Evolutionary conservation across 139 green algal species (phyloP), one percentile per base, ranked within the genome.

Genomic region (Desmodesmus armatus): DNA sequence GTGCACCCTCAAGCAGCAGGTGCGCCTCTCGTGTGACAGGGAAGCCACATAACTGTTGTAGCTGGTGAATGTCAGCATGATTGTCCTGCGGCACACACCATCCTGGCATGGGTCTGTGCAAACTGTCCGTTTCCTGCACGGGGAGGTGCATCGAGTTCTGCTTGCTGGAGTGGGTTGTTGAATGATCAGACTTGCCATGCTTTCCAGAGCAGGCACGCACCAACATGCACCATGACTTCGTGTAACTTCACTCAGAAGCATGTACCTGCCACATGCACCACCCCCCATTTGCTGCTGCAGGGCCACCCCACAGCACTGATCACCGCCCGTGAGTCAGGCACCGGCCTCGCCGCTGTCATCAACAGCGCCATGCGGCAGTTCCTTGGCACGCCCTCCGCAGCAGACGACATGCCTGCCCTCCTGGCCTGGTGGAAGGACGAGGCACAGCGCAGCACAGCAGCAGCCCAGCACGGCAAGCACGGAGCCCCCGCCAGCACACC

Each of bases 371-470:
- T 86, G 35, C 67, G 80, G 1, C 72, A 62, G n/a, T 72, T 74
- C 37, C n/a, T 86, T 2, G 29, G 41, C 25, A 47, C 31, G n/a
- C 51, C 80, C 25, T 62, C 69, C 39, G n/a, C 80, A 47, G 80
- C 69, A 43, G 80, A 80, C 21, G 80, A 86, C 67, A 47, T 80
- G 53, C 43, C 80, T 47, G 80, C 80, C 5, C 69, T 86, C 19
- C 47, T 63, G 6, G 67, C 80, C 33, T 86, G 80, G 80, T 86
- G 80, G 80, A 13, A 44, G 13, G 80, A 86, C 39, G 65, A 72
- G 31, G 17, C 2, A 13, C 40, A 47, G 80, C 47, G 55, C 11
- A 29, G 29, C 41, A 31, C 19, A 47, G 63, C 63, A 58, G 63
- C 63, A 66, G 43, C 44, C 1, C n/a, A n/a, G n/a, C n/a, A n/a